Evolutionary conservation across 1,284 basidiomycete species (phyloP).

Genomic region (Boletus calvinii): DNA sequence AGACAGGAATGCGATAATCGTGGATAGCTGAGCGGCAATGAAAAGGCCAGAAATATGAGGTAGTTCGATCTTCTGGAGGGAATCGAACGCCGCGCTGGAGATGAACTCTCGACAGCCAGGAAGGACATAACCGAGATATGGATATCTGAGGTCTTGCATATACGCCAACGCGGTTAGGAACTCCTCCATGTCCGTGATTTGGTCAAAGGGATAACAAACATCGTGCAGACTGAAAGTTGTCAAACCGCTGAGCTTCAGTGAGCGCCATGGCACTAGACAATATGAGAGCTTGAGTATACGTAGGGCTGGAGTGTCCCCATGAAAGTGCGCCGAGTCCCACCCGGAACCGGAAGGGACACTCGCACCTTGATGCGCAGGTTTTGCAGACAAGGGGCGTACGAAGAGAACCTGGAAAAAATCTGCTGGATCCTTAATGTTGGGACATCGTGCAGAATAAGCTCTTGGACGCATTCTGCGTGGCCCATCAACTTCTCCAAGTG

Average conservation of each 20-base stretch:
- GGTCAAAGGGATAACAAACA: conserved; percentile 11
- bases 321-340: neutral
- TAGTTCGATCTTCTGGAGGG: neutral
- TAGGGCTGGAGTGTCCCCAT: conserved; percentile 26
- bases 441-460: conserved; percentile 5
- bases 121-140: conserved; percentile 27
- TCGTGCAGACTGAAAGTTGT: conserved; percentile 25
- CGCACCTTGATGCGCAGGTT: too few relatives aligned
- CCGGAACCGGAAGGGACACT: too few relatives aligned
- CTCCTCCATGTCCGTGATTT: conserved; percentile 9
- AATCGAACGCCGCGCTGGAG: neutral
- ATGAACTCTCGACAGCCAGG: conserved; percentile 1
- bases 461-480: conserved; percentile 21
- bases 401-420: conserved; percentile 1
- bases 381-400: conserved; percentile 6
- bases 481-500: conserved; percentile 14
- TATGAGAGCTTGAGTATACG: conserved; percentile 26
- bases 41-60: conserved; percentile 7
- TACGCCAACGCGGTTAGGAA: neutral
- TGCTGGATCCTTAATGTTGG: neutral
- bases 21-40: neutral
- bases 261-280: conserved; percentile 28
- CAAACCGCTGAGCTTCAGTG: conserved; percentile 24
- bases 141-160: conserved; percentile 30
- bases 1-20: conserved; percentile 1